Evolutionary conservation across 257 asterid genomes (phyloP).

Genomic region (Solanum sparsipilum): DNA sequence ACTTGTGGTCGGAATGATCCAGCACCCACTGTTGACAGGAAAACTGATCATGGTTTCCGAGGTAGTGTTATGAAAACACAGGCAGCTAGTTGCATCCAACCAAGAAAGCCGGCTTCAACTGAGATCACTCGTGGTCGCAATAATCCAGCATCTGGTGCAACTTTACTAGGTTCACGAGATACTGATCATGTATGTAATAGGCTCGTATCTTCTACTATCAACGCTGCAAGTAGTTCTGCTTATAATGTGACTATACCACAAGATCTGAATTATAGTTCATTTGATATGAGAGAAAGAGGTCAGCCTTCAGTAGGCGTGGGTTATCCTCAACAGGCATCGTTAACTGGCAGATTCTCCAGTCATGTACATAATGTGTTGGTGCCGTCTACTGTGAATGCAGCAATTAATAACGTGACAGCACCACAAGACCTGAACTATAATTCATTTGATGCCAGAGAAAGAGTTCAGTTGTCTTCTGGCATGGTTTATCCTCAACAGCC

Average conservation of each 20-base stretch:
- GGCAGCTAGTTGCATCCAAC: constrained; percentile 9
- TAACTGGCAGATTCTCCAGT: background rate
- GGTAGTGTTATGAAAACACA: constrained; percentile 13
- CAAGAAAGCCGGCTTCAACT: constrained; percentile 6
- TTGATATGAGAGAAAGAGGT: constrained; percentile 19
- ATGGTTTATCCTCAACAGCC: constrained; percentile 1
- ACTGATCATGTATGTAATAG: constrained; percentile 1
- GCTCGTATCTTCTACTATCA: constrained; percentile 8
- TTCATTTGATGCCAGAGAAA: constrained; percentile 18
- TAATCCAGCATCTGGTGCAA: constrained; percentile 4
- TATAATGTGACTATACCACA: constrained; percentile 16
- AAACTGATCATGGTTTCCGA: constrained; percentile 48
- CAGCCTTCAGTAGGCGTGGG: constrained; percentile 5
- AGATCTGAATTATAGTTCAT: constrained; percentile 3
- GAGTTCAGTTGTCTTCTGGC: constrained; percentile 13
- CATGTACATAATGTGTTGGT: background rate
- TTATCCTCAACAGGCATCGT: constrained; percentile 1
- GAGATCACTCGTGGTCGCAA: constrained; percentile 11
- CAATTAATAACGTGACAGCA: constrained; percentile 7
- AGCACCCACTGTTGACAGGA: constrained; percentile 2
- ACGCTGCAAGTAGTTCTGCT: constrained; percentile 13
- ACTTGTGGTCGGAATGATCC: background rate
- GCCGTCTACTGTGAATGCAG: constrained; percentile 12
- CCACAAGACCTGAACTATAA: constrained; percentile 10
- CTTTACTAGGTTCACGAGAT: constrained; percentile 8